Conservation (phyloP, 106 monocot genomes). For the Allium fistulosum region DNA sequence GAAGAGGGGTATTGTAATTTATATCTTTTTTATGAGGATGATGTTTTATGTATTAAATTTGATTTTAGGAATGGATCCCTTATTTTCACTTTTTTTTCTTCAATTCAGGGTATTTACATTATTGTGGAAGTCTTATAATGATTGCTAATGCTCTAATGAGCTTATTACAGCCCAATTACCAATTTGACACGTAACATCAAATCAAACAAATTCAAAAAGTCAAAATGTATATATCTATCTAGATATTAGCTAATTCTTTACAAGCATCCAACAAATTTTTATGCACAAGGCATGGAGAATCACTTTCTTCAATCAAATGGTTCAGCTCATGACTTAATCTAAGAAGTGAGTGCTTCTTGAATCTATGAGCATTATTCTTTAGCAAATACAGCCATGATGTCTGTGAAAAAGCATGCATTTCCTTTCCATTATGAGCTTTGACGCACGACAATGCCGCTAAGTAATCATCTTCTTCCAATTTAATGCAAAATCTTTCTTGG, state of each 20-base stretch:
- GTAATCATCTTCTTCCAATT: slow-evolving; percentile 44
- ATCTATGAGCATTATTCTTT: slow-evolving; percentile 17
- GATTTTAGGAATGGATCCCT: too few relatives aligned
- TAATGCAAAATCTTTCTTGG: slow-evolving; percentile 71
- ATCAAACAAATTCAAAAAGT: too few relatives aligned
- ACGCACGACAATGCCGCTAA: slow-evolving; percentile 48
- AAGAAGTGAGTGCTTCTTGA: slow-evolving; percentile 25
- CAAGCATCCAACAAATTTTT: slow-evolving; percentile 59
- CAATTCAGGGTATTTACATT: too few relatives aligned
- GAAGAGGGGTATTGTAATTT: too few relatives aligned
- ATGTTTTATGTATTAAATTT: too few relatives aligned
- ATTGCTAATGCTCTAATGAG: too few relatives aligned
- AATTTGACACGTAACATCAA: too few relatives aligned
- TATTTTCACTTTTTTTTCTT: too few relatives aligned
- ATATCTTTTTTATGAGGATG: too few relatives aligned
- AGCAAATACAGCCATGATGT: slow-evolving; percentile 62
- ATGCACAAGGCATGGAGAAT: slow-evolving; percentile 15
- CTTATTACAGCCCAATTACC: too few relatives aligned
- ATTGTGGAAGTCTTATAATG: too few relatives aligned
- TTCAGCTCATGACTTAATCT: slow-evolving; percentile 31
- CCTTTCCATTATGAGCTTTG: slow-evolving; percentile 16
- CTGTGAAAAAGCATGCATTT: slow-evolving; percentile 37
- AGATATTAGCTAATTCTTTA: slow-evolving; percentile 17
- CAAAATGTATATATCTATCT: too few relatives aligned
- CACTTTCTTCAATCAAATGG: slow-evolving; percentile 8